Evolutionary conservation across 2,329 filamentous ascomycete species (phyloP).

Genomic region (Colletotrichum gloeosporioides): DNA sequence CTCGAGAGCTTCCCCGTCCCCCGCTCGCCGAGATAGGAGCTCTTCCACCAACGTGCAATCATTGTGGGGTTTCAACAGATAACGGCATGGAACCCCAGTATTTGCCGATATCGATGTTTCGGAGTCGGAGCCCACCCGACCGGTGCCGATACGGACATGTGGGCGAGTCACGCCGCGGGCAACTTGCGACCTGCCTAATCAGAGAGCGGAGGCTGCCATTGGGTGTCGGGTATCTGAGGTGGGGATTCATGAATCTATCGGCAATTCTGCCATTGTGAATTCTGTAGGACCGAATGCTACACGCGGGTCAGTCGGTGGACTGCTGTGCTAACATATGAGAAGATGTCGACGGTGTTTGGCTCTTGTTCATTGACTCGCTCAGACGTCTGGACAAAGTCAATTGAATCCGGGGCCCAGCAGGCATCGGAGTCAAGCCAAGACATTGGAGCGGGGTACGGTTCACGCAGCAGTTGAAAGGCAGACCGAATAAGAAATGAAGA

Average conservation of each 20-base stretch:
- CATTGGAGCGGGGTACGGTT: neutral
- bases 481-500: neutral
- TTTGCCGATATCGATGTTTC: neutral
- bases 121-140: neutral
- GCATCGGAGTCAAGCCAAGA: neutral
- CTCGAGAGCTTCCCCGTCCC: neutral
- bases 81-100: neutral
- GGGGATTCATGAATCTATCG: neutral
- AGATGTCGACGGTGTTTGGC: neutral
- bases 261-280: neutral
- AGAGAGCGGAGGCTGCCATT: neutral
- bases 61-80: neutral
- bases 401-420: neutral
- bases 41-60: constrained; percentile 1
- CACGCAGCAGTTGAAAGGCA: neutral
- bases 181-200: constrained; percentile 1
- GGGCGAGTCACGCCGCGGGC: constrained; percentile 3
- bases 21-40: neutral
- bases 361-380: neutral
- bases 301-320: neutral
- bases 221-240: neutral
- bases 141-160: constrained; percentile 19
- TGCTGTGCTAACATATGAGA: neutral
- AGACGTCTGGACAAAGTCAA: neutral
- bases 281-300: neutral